phyloP scores from a whole-genome alignment of 2,329 filamentous ascomycete genomes.

The Keithomyces neogunnii region DNA sequence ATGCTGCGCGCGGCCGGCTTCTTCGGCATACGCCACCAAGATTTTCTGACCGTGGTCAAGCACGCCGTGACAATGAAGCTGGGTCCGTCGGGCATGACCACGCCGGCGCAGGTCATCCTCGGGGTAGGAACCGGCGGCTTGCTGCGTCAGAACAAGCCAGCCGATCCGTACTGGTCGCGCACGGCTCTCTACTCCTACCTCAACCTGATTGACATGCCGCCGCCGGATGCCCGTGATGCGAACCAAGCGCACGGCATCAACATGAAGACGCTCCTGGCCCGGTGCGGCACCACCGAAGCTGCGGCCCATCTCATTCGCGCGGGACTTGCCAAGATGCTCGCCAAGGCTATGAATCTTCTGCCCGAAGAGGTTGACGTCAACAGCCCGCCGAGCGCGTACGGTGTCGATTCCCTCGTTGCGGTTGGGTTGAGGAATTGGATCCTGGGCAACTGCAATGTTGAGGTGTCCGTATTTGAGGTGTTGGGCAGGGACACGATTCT shows the following conservation, averaged over 20 bases:
- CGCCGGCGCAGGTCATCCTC: slow-evolving; percentile 41
- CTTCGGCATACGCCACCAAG: slow-evolving; percentile 41
- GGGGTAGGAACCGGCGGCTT: slow-evolving; percentile 47
- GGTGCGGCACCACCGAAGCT: slow-evolving; percentile 16
- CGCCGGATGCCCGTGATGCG: slow-evolving; percentile 16
- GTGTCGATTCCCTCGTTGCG: slow-evolving; percentile 44
- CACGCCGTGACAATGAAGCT: slow-evolving; percentile 34
- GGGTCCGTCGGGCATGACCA: slow-evolving; percentile 12
- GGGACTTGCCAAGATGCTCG: slow-evolving; percentile 31
- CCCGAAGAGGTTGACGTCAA: slow-evolving; percentile 34
- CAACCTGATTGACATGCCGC: slow-evolving; percentile 37
- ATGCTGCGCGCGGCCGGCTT: slow-evolving; percentile 43
- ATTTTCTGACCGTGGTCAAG: slow-evolving; percentile 39
- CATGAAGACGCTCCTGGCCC: slow-evolving; percentile 24
- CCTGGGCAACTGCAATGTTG: slow-evolving; percentile 31
- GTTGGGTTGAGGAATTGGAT: slow-evolving; percentile 46
- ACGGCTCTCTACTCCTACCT: slow-evolving; percentile 40
- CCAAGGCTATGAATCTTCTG: slow-evolving; percentile 36
- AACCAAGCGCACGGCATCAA: slow-evolving; percentile 11
- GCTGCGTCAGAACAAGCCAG: slow-evolving; percentile 40
- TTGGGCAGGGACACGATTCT: slow-evolving; percentile 32
- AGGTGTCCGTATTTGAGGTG: slow-evolving; percentile 40
- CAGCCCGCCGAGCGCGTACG: slow-evolving; percentile 35
- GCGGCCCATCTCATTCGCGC: slow-evolving; percentile 25
- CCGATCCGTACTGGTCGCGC: slow-evolving; percentile 46